These are phyloP conservation scores for Bathelium albidoporum DNA, from an alignment of 495 filamentous ascomycete species.

Conservation along the genomic window DNA sequence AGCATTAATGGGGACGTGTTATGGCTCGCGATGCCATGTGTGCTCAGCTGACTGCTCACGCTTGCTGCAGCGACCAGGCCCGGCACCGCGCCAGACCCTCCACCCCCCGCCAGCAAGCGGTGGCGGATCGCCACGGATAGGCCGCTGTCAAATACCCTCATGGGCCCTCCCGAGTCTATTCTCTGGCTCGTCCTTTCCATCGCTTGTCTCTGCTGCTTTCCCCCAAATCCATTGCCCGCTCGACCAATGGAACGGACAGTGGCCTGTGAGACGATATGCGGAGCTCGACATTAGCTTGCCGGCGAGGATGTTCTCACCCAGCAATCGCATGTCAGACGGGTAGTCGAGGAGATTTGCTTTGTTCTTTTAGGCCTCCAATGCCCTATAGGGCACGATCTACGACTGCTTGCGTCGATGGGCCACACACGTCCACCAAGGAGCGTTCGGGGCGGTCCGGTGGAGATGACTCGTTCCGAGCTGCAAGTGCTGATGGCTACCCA, in stretches of 20 bases:
- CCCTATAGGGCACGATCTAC: slow-evolving; percentile 1
- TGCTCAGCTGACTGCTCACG: slow-evolving; percentile 1
- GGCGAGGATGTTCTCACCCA: not conserved
- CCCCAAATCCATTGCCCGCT: not conserved
- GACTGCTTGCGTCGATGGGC: not conserved
- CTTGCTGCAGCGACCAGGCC: not conserved
- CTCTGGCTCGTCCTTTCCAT: not conserved
- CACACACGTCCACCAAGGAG: not conserved
- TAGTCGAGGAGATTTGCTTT: not conserved
- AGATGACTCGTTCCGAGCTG: not conserved
- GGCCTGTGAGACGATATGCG: not conserved
- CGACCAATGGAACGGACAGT: not conserved
- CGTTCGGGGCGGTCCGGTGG: slow-evolving; percentile 1
- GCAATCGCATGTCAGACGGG: slow-evolving; percentile 1
- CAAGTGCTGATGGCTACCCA: not conserved
- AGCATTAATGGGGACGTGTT: not conserved
- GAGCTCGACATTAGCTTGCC: not conserved
- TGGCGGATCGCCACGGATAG: slow-evolving; percentile 1
- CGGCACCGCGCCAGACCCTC: not conserved
- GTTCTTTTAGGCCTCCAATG: not conserved
- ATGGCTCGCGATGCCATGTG: not conserved
- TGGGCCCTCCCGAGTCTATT: not conserved
- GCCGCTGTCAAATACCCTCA: not conserved
- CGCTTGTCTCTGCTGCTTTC: too few species aligned
- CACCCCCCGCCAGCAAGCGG: not conserved